Conservation (phyloP, 2,329 filamentous ascomycete genomes). For the Calycina herbarum region DNA sequence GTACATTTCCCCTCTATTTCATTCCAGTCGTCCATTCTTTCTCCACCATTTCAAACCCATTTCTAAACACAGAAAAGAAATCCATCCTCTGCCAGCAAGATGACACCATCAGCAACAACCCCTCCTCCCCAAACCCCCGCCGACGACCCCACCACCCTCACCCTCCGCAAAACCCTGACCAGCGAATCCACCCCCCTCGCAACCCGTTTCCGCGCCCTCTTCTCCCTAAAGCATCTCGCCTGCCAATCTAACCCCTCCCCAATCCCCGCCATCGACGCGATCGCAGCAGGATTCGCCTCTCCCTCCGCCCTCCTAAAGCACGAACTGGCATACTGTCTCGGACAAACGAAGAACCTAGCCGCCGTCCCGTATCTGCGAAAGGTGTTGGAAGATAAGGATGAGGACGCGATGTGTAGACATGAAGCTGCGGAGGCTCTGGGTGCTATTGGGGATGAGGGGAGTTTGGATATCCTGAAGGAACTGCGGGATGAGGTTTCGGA, state of each 20-base stretch:
- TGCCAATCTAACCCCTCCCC: conserved; percentile 60
- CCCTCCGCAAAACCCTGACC: conserved; percentile 71
- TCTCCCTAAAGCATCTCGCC: conserved; percentile 94
- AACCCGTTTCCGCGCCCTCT: conserved; percentile 90
- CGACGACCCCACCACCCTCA: conserved; percentile 41
- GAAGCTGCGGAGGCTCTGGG: conserved; percentile 95
- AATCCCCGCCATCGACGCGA: conserved; percentile 83
- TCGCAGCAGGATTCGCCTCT: conserved; percentile 82
- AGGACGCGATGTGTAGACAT: conserved; percentile 94
- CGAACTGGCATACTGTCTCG: conserved; percentile 94
- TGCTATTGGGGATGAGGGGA: conserved; percentile 74
- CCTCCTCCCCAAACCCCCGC: conserved; percentile 24
- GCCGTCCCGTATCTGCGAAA: conserved; percentile 71
- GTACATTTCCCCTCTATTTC: neutral
- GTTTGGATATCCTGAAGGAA: conserved; percentile 70
- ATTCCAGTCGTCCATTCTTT: neutral
- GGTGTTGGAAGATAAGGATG: conserved; percentile 74
- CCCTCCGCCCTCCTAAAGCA: conserved; percentile 92
- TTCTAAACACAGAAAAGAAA: neutral
- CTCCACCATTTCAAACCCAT: neutral
- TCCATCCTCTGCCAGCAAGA: conserved; percentile 15
- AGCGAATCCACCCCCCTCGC: conserved; percentile 81
- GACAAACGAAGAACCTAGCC: conserved; percentile 78
- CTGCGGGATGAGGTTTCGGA: conserved; percentile 76
- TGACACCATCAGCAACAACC: conserved; percentile 39